Evolutionary conservation across 768 basidiomycete species (phyloP).

Genomic region (Cubamyces sp.): DNA sequence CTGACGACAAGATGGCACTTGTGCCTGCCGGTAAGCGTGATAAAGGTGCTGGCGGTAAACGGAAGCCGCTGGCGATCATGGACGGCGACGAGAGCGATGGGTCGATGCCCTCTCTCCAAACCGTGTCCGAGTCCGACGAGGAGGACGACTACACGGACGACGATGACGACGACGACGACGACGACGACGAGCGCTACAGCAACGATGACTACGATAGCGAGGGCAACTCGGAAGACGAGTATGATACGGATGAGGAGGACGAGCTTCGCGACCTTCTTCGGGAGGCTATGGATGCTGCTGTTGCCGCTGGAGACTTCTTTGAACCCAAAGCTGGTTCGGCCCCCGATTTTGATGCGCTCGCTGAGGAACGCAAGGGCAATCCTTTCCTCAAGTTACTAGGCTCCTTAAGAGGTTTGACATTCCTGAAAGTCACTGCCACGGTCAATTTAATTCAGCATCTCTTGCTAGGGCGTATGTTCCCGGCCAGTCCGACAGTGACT

Average conservation of each 20-base stretch:
- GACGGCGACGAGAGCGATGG: slow-evolving; percentile 49
- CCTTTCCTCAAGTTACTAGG: slow-evolving; percentile 80
- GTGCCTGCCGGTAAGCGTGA: slow-evolving; percentile 29
- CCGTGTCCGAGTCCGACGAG: slow-evolving; percentile 64
- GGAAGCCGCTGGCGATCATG: slow-evolving; percentile 55
- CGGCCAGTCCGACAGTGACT: slow-evolving; percentile 48
- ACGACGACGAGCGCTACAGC: slow-evolving; percentile 43
- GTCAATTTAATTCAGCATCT: not conserved
- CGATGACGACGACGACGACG: slow-evolving; percentile 42
- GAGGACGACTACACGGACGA: slow-evolving; percentile 52
- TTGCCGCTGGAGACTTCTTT: slow-evolving; percentile 59
- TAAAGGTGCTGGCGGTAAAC: slow-evolving; percentile 32
- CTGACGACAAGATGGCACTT: slow-evolving; percentile 32
- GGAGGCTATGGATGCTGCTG: slow-evolving; percentile 74
- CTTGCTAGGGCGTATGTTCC: slow-evolving; percentile 65
- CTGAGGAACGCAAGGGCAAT: slow-evolving; percentile 65
- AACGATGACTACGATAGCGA: slow-evolving; percentile 40
- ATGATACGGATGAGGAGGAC: slow-evolving; percentile 74
- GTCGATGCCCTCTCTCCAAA: slow-evolving; percentile 72
- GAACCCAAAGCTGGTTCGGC: slow-evolving; percentile 45
- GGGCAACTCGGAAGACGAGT: slow-evolving; percentile 47
- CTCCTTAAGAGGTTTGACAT: slow-evolving; percentile 63
- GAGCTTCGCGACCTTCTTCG: slow-evolving; percentile 60
- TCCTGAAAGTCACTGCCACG: not conserved
- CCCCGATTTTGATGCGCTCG: slow-evolving; percentile 43